Conservation (phyloP, 805 yeast species). For the Saccharomycopsis amapae region DNA sequence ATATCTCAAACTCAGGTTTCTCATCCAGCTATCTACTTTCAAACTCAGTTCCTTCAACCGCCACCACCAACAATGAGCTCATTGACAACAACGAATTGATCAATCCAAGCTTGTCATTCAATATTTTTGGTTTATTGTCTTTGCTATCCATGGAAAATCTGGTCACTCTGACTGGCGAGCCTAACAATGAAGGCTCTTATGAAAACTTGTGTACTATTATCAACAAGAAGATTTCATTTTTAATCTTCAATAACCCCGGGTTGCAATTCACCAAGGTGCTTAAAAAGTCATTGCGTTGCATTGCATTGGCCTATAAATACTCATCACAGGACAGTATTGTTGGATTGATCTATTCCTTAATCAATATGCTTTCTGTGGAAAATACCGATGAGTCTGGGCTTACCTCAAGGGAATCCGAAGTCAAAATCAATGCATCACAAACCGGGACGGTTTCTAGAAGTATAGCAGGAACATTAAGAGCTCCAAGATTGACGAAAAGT, state of each 20-base stretch:
- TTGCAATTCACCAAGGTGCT: slow-evolving; percentile 33
- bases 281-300: slow-evolving; percentile 13
- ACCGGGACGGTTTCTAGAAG: slow-evolving; percentile 6
- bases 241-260: slow-evolving; percentile 42
- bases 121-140: slow-evolving; percentile 19
- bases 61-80: neutral
- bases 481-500: slow-evolving; percentile 1
- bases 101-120: slow-evolving; percentile 13
- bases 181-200: slow-evolving; percentile 32
- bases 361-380: slow-evolving; percentile 55
- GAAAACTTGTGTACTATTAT: slow-evolving; percentile 41
- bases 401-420: slow-evolving; percentile 15
- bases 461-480: slow-evolving; percentile 6
- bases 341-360: slow-evolving; percentile 75
- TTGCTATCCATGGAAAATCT: slow-evolving; percentile 19
- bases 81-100: slow-evolving; percentile 13
- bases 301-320: slow-evolving; percentile 60
- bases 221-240: slow-evolving; percentile 45
- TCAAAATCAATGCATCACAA: slow-evolving; percentile 19
- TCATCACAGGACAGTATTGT: slow-evolving; percentile 77
- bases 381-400: slow-evolving; percentile 20
- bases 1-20: neutral
- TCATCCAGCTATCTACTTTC: slow-evolving; percentile 6
- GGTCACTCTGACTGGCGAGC: slow-evolving; percentile 30
- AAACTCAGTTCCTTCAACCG: neutral